Base-by-base conservation (phyloP, 1,284 basidiomycete genomes). In the Leccinum insolens region DNA sequence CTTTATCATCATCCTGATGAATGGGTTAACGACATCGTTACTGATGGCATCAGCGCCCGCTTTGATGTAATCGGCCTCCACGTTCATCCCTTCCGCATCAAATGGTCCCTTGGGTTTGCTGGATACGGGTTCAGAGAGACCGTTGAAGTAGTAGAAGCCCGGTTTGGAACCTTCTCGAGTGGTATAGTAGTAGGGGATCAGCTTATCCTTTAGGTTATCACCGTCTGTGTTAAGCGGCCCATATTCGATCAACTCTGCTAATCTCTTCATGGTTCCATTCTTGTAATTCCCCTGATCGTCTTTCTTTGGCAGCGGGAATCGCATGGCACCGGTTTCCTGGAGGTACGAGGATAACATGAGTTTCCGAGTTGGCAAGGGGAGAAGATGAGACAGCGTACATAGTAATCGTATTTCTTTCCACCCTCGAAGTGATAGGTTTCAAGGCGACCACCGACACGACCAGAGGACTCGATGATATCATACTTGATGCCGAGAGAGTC, bases 271-370 rank as follows among this genome's bases (percentile, higher is more conserved):
- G 59, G 72, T 69, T 3, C 70, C 73, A 20, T 72, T 72, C 46
- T 77, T 67, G 39, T 66, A 73, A 4, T 65, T 12, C 31, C 72
- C 71, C 0, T 64, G 7, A 2, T 2, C 41, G 5, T 64, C 65
- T 46, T 73, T 74, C 67, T 71, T 71, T 22, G 72, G 73, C 11
- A 75, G 65, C 3, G 79, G 78, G 72, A 74, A 81, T 4, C 80
- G 78, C 80, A 81, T 81, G 15, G 80, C 80, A 1, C 80, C 79
- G 34, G 73, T 68, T 49, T 80, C 79, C 72, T 75, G 39, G 15
- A 39, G 15, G 7, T 17, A 15, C 31, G 1, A 52, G 5, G 2
- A 37, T n/a, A n/a, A 1, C 4, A 37, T 67, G 3, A 62, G 34
- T 15, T 8, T 62, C 52, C 31, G 9, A 62, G 25, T 37, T 12